phyloP scores from a whole-genome alignment of 2,329 filamentous ascomycete species.

The Monilinia aucupariae region DNA sequence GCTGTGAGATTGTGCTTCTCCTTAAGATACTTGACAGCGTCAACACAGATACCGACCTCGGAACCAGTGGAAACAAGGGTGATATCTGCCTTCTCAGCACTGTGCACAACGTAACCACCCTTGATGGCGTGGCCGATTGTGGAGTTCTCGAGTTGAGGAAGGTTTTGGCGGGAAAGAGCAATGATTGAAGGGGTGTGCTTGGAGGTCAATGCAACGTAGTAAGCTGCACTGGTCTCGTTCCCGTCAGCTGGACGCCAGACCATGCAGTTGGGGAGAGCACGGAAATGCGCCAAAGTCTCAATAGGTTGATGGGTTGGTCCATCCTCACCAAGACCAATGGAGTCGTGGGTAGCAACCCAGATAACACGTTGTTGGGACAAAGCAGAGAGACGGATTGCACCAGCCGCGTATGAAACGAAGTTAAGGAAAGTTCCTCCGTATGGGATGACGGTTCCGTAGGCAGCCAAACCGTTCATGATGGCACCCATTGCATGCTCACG shows the following conservation, averaged over 20 bases:
- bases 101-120: conserved; percentile 88
- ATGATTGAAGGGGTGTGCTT: conserved; percentile 89
- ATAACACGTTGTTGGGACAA: conserved; percentile 87
- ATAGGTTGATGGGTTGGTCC: conserved; percentile 99
- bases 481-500: conserved; percentile 89
- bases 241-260: conserved; percentile 98
- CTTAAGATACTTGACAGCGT: conserved; percentile 84
- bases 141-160: conserved; percentile 93
- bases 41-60: conserved; percentile 88
- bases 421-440: conserved; percentile 97
- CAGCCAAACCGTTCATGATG: conserved; percentile 90
- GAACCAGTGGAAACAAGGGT: conserved; percentile 94
- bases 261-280: conserved; percentile 97
- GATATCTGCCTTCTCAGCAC: conserved; percentile 76
- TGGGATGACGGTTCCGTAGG: conserved; percentile 91
- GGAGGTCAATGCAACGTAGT: conserved; percentile 89
- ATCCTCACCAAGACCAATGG: conserved; percentile 97
- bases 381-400: conserved; percentile 88
- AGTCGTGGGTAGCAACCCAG: conserved; percentile 98
- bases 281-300: conserved; percentile 97
- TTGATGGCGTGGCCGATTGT: conserved; percentile 84
- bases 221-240: conserved; percentile 96
- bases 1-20: conserved; percentile 83
- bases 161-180: conserved; percentile 94
- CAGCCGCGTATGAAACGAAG: conserved; percentile 97